Conservation (phyloP, 768 basidiomycete species). For the Amanita pseudoporphyria region DNA sequence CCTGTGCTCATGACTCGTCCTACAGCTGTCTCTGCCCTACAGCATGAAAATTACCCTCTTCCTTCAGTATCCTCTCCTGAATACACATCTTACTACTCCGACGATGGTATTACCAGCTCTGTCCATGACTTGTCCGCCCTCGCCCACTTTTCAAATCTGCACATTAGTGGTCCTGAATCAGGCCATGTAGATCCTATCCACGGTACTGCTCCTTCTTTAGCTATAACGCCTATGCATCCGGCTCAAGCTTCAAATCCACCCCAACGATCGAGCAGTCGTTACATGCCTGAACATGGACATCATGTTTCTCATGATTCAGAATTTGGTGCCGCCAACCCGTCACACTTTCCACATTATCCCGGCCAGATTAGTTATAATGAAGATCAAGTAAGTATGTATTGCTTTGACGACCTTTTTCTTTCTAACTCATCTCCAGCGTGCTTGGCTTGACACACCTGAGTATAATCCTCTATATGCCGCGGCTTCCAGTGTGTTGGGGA, state of each 20-base stretch:
- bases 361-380: background rate
- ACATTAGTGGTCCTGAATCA: background rate
- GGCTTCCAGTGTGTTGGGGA: conserved; percentile 73
- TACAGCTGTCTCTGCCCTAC: background rate
- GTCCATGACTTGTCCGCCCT: background rate
- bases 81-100: background rate
- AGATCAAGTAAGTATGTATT: background rate
- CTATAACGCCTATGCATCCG: background rate
- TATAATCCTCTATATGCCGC: conserved; percentile 61
- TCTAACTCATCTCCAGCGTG: background rate
- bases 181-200: background rate
- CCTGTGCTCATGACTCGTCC: background rate
- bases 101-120: background rate
- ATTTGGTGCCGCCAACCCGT: background rate
- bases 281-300: background rate
- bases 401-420: background rate
- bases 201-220: background rate
- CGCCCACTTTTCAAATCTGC: conserved; percentile 1
- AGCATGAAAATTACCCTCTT: background rate
- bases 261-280: background rate
- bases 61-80: background rate
- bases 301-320: background rate
- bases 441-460: conserved; percentile 24
- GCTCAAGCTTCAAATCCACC: background rate
- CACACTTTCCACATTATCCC: background rate